A percentile compares a stretch with the other conserved stretches of the same genome.
phyloP scores from a whole-genome alignment of 805 yeast species.

The Starmerella kuoi region DNA sequence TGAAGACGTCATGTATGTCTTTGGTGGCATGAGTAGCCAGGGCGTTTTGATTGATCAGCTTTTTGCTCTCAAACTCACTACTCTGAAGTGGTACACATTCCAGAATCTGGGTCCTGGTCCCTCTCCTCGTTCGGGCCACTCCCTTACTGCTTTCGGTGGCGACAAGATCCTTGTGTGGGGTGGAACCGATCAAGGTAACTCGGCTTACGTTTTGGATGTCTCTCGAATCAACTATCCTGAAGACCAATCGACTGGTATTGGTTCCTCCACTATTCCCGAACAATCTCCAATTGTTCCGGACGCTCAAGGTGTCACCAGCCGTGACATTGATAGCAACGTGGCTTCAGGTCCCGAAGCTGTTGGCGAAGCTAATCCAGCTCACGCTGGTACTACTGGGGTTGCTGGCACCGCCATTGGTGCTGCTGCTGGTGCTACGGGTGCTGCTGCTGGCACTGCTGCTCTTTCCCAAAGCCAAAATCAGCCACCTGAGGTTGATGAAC shows the following conservation, averaged over 20 bases:
- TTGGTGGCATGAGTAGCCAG: conserved; percentile 75
- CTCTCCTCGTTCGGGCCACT: conserved; percentile 83
- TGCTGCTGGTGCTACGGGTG: conserved; percentile 3
- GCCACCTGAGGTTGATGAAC: neutral
- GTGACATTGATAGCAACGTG: neutral
- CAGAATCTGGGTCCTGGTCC: conserved; percentile 46
- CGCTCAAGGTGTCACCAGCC: neutral
- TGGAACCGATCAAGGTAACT: conserved; percentile 53
- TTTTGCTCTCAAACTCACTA: conserved; percentile 61
- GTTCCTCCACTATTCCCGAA: neutral
- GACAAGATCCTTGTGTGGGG: conserved; percentile 78
- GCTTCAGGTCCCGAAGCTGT: too few species aligned
- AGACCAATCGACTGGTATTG: conserved; percentile 19
- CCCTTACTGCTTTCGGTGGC: conserved; percentile 57
- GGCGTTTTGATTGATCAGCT: conserved; percentile 58
- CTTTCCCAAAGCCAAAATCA: neutral
- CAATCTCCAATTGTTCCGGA: neutral
- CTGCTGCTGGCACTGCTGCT: neutral
- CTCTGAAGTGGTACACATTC: conserved; percentile 61
- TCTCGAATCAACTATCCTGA: conserved; percentile 34
- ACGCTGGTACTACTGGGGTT: neutral
- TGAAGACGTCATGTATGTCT: conserved; percentile 64
- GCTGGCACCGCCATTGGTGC: conserved; percentile 1
- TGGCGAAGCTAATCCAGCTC: neutral
- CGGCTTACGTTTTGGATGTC: conserved; percentile 52